Evolutionary conservation across 2,329 filamentous ascomycete species (phyloP).

Genomic region (Penicillium nordicum): DNA sequence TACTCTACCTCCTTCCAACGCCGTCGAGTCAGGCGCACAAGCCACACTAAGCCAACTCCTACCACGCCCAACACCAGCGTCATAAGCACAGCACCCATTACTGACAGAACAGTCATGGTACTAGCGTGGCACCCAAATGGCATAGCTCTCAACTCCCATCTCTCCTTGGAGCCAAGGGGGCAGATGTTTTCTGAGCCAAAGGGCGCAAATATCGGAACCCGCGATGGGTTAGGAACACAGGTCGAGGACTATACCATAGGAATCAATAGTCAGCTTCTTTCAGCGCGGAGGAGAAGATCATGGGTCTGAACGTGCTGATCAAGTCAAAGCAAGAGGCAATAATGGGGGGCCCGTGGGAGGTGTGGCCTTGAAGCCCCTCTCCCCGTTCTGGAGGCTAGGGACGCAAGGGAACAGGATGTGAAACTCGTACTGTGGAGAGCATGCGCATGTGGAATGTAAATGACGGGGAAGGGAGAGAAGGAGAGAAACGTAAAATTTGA

Average conservation of each 20-base stretch:
- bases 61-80: conserved; percentile 27
- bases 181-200: conserved; percentile 36
- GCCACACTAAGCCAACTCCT: conserved; percentile 15
- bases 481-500: background rate
- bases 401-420: conserved; percentile 7
- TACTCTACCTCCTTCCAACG: conserved; percentile 13
- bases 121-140: conserved; percentile 43
- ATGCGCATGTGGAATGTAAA: background rate
- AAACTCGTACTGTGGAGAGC: background rate
- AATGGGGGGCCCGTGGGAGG: background rate
- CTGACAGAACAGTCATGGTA: conserved; percentile 39
- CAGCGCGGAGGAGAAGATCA: background rate
- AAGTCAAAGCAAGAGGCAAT: background rate
- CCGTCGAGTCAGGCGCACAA: conserved; percentile 11
- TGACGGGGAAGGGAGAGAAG: background rate
- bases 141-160: conserved; percentile 41
- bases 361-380: background rate
- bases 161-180: conserved; percentile 38
- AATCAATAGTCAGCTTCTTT: background rate
- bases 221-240: conserved; percentile 39
- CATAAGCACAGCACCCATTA: conserved; percentile 30
- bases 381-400: conserved; percentile 4
- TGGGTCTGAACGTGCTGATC: background rate
- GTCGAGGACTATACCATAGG: conserved; percentile 32
- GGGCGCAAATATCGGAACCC: conserved; percentile 39